phyloP scores from a whole-genome alignment of 2,329 filamentous ascomycete genomes.

The Diatrype stigma region DNA sequence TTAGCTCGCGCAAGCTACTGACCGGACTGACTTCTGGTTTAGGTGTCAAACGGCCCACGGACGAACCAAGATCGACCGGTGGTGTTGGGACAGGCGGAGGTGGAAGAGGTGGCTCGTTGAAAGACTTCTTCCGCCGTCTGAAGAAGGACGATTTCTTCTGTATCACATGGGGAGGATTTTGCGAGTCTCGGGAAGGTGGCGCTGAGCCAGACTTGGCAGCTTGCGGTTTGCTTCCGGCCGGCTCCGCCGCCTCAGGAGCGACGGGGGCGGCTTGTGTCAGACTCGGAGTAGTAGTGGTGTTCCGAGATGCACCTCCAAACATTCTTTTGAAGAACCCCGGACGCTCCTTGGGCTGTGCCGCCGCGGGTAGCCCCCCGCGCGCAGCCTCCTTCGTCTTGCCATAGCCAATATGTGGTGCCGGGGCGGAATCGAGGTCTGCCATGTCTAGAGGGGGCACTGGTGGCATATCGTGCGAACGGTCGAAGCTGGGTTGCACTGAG shows the following conservation, averaged over 20 bases:
- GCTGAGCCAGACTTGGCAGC: slow-evolving; percentile 33
- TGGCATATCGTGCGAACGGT: slow-evolving; percentile 19
- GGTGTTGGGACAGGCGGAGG: slow-evolving; percentile 35
- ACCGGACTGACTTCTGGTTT: slow-evolving; percentile 56
- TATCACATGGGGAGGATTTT: slow-evolving; percentile 45
- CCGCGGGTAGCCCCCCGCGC: slow-evolving; percentile 37
- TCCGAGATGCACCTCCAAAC: slow-evolving; percentile 68
- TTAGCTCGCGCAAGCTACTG: slow-evolving; percentile 78
- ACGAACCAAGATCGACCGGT: slow-evolving; percentile 16
- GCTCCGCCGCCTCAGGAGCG: slow-evolving; percentile 35
- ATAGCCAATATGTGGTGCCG: slow-evolving; percentile 55
- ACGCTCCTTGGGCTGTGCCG: slow-evolving; percentile 57
- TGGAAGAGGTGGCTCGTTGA: slow-evolving; percentile 66
- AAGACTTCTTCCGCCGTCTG: slow-evolving; percentile 85
- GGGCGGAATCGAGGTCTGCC: slow-evolving; percentile 45
- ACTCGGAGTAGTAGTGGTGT: slow-evolving; percentile 33
- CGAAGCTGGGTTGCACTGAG: slow-evolving; percentile 24
- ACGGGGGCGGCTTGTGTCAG: slow-evolving; percentile 31
- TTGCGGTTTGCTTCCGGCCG: slow-evolving; percentile 35
- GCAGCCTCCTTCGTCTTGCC: slow-evolving; percentile 52
- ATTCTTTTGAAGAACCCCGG: slow-evolving; percentile 91
- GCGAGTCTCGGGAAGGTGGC: slow-evolving; percentile 50
- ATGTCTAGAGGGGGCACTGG: slow-evolving; percentile 27
- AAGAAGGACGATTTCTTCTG: slow-evolving; percentile 98
- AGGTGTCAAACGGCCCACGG: slow-evolving; percentile 22